These are phyloP conservation scores for Cenchrus purpureus DNA, from an alignment of 176 grass and related monocot genomes.

Conservation along the genomic window DNA sequence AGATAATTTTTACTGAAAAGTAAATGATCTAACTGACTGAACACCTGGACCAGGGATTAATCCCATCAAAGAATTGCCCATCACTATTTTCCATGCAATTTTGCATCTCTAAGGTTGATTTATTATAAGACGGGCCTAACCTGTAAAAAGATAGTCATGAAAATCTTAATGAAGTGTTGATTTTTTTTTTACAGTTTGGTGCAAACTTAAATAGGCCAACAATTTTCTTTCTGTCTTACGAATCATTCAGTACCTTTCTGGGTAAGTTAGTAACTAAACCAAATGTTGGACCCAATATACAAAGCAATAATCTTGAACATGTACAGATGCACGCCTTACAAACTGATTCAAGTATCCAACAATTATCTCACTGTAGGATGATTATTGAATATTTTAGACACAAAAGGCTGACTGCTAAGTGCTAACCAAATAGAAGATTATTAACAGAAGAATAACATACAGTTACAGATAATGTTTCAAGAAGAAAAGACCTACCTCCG, in stretches of 20 bases:
- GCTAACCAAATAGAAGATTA: slow-evolving; percentile 4
- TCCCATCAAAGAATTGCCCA: too few relatives aligned
- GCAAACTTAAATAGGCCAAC: neutral
- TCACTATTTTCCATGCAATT: too few relatives aligned
- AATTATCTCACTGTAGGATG: slow-evolving; percentile 7
- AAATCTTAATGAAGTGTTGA: neutral
- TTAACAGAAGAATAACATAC: slow-evolving; percentile 13
- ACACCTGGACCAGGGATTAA: too few relatives aligned
- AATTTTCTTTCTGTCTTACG: neutral
- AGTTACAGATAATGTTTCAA: slow-evolving; percentile 30
- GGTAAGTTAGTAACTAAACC: neutral
- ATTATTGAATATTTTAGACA: slow-evolving; percentile 6
- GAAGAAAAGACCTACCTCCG: slow-evolving; percentile 52
- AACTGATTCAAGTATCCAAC: neutral
- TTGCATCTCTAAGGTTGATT: too few relatives aligned
- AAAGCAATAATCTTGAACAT: neutral
- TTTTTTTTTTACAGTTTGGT: neutral
- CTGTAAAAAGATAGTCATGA: neutral
- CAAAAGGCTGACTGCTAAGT: neutral
- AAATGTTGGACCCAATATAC: slow-evolving; percentile 19
- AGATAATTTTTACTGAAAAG: too few relatives aligned
- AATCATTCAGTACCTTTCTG: neutral
- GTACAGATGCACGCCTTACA: neutral
- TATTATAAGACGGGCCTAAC: neutral
- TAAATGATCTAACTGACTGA: too few relatives aligned